Base-by-base conservation (phyloP, 2,329 filamentous ascomycete genomes). In the Rhytidhysteron rufulum region DNA sequence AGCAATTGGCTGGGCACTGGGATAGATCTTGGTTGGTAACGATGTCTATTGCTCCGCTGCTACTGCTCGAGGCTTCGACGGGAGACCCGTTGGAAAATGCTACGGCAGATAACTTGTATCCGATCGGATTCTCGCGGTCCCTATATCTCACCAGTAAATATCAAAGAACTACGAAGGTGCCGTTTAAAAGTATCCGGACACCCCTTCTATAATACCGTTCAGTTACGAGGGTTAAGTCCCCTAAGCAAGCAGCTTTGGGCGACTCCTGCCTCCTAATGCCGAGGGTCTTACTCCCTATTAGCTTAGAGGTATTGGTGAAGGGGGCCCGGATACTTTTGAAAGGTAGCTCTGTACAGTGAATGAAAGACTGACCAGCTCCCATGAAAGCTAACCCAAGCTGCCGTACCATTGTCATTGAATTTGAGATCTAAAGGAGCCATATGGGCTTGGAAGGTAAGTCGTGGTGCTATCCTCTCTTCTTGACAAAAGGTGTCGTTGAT, bases 401-500 rank as follows among this genome's bases (percentile, higher is more conserved):
- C 66, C 2, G 70, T 73, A 10, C 72, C 75, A 25, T 77, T 78
- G 30, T 68, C 54, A 47, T 77, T 72, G 67, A 89, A 89, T 45
- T 80, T 79, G 54, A 88, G 77, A 48, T 87, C 83, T 1, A 88
- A 68, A 1, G 86, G 86, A 0, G 85, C 84, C 57, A 75, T 82
- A 55, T 89, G 86, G 1, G 85, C 78, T 37, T 74, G 66, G 55
- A 83, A 79, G 0, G 78, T 78, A 20, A 88, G 66, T 1, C 78
- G 58, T 4, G 74, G 69, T 4, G 69, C 56, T n/a, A 68, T 49
- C 1, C 56, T 53, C 8, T 69, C 59, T 2, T 62, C 47, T 10
- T 58, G 54, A 51, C 74, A 77, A 19, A 65, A 66, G 1, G 57
- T 62, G 42, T 77, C 74, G 40, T 75, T 75, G 44, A 71, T 57